A percentile compares a stretch with the other conserved stretches of the same genome.
These are phyloP conservation scores for Dissophora ornata DNA, from an alignment of 192 early-diverging fungal species.

Conservation along the genomic window DNA sequence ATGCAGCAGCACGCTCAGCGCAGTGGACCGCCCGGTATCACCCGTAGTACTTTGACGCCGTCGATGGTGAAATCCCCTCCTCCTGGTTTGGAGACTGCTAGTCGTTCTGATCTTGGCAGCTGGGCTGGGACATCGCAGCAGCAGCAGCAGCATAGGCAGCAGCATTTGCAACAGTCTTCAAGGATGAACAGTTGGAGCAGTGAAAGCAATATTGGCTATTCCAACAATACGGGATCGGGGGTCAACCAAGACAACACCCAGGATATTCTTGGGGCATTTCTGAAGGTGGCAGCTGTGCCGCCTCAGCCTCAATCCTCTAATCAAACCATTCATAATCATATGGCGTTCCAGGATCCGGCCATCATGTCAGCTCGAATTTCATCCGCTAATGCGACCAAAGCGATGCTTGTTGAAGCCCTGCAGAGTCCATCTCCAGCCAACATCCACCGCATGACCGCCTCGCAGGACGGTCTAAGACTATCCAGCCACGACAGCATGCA, in stretches of 20 bases:
- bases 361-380: conserved; percentile 66
- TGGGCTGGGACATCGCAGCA: conserved; percentile 32
- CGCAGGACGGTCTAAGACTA: conserved; percentile 8
- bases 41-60: conserved; percentile 24
- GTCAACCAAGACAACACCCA: conserved; percentile 52
- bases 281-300: conserved; percentile 61
- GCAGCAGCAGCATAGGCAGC: conserved; percentile 35
- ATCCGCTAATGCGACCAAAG: conserved; percentile 11
- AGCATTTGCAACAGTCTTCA: conserved; percentile 21
- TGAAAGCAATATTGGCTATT: conserved; percentile 10
- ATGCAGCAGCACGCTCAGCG: conserved; percentile 37
- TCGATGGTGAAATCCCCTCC: conserved; percentile 41
- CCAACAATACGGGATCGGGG: conserved; percentile 7
- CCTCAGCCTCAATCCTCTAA: background rate
- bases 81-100: conserved; percentile 38
- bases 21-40: conserved; percentile 38
- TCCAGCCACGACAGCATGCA: conserved; percentile 20
- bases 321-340: conserved; percentile 6
- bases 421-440: conserved; percentile 16
- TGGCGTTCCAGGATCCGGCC: conserved; percentile 67
- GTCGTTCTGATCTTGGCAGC: conserved; percentile 14
- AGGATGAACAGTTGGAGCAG: conserved; percentile 33
- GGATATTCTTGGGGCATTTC: conserved; percentile 65
- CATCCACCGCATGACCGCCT: conserved; percentile 15
- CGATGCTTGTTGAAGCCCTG: conserved; percentile 38